phyloP scores from a whole-genome alignment of 2,329 filamentous ascomycete species.

The Aspergillus tubingensis region DNA sequence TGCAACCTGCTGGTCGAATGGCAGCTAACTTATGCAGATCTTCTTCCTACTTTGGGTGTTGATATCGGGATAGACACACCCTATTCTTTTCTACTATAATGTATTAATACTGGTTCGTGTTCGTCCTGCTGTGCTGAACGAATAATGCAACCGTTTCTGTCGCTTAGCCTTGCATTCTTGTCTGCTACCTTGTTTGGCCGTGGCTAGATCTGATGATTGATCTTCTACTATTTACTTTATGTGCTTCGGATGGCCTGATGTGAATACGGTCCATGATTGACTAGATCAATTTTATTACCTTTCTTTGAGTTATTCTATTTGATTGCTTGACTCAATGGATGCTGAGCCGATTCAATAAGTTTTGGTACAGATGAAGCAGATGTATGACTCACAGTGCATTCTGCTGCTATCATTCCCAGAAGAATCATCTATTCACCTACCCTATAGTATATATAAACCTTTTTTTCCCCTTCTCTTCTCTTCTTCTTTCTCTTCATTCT shows the following conservation, averaged over 20 bases:
- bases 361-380: too few relatives aligned
- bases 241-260: not conserved
- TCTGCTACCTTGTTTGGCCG: not conserved
- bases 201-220: constrained; percentile 8
- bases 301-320: too few relatives aligned
- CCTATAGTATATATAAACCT: too few relatives aligned
- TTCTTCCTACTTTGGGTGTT: constrained; percentile 79
- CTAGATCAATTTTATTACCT: not conserved
- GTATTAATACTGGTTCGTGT: constrained; percentile 35
- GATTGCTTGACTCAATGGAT: too few relatives aligned
- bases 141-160: constrained; percentile 25
- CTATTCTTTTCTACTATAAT: constrained; percentile 24
- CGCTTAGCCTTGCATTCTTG: constrained; percentile 1
- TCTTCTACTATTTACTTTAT: not conserved
- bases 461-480: too few relatives aligned
- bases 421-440: too few relatives aligned
- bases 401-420: too few relatives aligned
- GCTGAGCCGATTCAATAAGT: too few relatives aligned
- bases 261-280: not conserved
- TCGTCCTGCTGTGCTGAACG: constrained; percentile 17
- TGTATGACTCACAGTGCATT: too few relatives aligned
- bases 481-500: too few relatives aligned
- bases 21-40: constrained; percentile 50
- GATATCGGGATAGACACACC: constrained; percentile 48
- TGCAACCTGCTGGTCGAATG: not conserved